These are phyloP conservation scores for Solanum tarapatanum DNA, from an alignment of 257 asterid species.

Conservation along the genomic window DNA sequence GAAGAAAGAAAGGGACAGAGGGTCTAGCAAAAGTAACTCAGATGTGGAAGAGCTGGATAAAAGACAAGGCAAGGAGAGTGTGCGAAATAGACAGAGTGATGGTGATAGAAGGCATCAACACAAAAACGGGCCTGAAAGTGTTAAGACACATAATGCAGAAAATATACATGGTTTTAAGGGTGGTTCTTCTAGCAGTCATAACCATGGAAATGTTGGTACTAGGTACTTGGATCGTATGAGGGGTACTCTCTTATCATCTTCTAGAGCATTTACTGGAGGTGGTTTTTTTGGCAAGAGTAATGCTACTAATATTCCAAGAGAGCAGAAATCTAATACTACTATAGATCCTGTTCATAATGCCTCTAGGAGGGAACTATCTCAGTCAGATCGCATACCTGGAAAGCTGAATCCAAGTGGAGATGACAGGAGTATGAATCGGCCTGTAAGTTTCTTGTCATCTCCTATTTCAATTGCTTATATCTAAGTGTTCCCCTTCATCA, in stretches of 20 bases:
- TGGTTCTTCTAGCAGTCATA: slow-evolving; percentile 31
- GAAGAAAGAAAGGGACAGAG: slow-evolving; percentile 75
- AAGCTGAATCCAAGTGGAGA: slow-evolving; percentile 52
- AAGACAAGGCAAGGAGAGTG: slow-evolving; percentile 52
- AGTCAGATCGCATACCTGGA: slow-evolving; percentile 42
- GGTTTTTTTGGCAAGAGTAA: slow-evolving; percentile 62
- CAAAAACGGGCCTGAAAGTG: slow-evolving; percentile 35
- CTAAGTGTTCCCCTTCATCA: neutral
- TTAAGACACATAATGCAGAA: slow-evolving; percentile 44
- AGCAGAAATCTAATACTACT: slow-evolving; percentile 44
- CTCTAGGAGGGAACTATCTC: slow-evolving; percentile 47
- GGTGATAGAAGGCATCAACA: slow-evolving; percentile 45
- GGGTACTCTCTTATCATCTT: slow-evolving; percentile 91
- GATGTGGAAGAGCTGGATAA: slow-evolving; percentile 77
- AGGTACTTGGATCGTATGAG: slow-evolving; percentile 90
- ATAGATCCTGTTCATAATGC: slow-evolving; percentile 42
- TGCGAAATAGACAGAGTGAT: slow-evolving; percentile 42
- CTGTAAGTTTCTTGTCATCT: slow-evolving; percentile 40
- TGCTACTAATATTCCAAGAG: slow-evolving; percentile 40
- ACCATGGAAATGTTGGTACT: slow-evolving; percentile 59
- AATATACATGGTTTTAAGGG: slow-evolving; percentile 50
- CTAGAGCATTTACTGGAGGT: slow-evolving; percentile 85
- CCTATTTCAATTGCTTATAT: neutral
- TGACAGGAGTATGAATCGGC: slow-evolving; percentile 45
- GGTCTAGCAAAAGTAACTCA: slow-evolving; percentile 89